Evolutionary conservation across 73 alveolate species (phyloP).

Genomic region (Tetrahymena elliotti): DNA sequence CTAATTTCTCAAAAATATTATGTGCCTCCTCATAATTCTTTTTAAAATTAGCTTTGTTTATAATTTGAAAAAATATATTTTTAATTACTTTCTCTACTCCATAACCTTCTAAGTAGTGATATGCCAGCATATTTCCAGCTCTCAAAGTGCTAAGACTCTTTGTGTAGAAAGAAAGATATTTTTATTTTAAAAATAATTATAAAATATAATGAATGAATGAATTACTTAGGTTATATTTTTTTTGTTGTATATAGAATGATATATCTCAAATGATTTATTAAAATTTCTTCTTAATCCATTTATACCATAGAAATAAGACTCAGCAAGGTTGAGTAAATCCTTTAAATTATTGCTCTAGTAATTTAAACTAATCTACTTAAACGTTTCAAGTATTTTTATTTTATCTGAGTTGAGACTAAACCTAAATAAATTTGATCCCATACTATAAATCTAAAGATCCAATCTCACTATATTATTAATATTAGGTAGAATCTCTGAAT

Average conservation of each 20-base stretch:
- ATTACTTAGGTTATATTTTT: neutral
- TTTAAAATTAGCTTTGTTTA: neutral
- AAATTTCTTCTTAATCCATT: neutral
- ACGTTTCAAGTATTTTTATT: neutral
- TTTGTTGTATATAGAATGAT: neutral
- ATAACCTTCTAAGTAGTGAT: neutral
- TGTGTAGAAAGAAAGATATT: no score
- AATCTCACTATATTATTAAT: neutral
- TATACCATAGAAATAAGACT: neutral
- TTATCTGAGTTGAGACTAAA: neutral
- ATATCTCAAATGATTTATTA: neutral
- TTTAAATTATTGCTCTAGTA: neutral
- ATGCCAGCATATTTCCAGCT: neutral
- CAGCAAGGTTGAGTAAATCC: neutral
- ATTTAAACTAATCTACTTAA: neutral
- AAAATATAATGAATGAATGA: neutral
- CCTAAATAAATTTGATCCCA: neutral
- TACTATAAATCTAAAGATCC: neutral
- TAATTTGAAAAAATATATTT: neutral
- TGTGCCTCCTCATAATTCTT: neutral
- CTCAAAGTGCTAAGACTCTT: neutral
- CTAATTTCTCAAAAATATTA: neutral
- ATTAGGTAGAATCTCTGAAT: neutral
- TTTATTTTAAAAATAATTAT: neutral
- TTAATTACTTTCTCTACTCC: neutral